Conservation (phyloP, 2,329 filamentous ascomycete genomes). For the Beauveria sp. region DNA sequence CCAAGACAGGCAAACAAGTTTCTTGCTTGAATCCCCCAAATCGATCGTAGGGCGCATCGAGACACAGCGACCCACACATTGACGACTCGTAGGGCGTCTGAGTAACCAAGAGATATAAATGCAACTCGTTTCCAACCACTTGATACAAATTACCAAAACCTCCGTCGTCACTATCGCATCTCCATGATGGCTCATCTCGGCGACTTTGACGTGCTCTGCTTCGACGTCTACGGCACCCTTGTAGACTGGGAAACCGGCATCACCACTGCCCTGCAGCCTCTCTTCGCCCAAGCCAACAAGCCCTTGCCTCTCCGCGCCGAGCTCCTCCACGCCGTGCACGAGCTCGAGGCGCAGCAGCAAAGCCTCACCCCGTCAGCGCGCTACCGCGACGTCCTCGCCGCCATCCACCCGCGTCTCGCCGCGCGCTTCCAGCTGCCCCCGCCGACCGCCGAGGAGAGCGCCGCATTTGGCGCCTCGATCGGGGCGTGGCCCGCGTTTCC, state of each 20-base stretch:
- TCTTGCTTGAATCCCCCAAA: too few species aligned
- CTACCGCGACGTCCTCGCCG: constrained; percentile 53
- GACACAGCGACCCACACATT: background rate
- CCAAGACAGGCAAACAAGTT: too few species aligned
- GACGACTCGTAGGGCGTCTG: background rate
- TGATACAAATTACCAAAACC: background rate
- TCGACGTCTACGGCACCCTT: constrained; percentile 76
- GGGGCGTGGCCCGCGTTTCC: constrained; percentile 51
- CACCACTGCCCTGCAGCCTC: constrained; percentile 42
- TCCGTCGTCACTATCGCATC: background rate
- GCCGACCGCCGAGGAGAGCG: constrained; percentile 31
- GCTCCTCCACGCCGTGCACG: constrained; percentile 35
- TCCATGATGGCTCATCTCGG: constrained; percentile 1
- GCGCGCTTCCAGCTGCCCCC: constrained; percentile 30
- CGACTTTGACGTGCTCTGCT: constrained; percentile 45
- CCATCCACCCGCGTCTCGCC: constrained; percentile 39
- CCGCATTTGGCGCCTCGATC: constrained; percentile 44
- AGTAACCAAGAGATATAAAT: background rate
- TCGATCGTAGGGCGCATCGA: background rate
- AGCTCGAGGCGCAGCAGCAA: constrained; percentile 44
- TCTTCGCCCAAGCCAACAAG: constrained; percentile 29
- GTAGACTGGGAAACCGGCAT: constrained; percentile 72
- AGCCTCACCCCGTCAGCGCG: constrained; percentile 43
- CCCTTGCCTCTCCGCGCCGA: constrained; percentile 26
- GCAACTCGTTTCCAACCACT: background rate